Percentiles rank a stretch among this genome's conserved stretches.
Conservation (phyloP, 2,329 filamentous ascomycete species). For the Knoxdaviesia capensis region DNA sequence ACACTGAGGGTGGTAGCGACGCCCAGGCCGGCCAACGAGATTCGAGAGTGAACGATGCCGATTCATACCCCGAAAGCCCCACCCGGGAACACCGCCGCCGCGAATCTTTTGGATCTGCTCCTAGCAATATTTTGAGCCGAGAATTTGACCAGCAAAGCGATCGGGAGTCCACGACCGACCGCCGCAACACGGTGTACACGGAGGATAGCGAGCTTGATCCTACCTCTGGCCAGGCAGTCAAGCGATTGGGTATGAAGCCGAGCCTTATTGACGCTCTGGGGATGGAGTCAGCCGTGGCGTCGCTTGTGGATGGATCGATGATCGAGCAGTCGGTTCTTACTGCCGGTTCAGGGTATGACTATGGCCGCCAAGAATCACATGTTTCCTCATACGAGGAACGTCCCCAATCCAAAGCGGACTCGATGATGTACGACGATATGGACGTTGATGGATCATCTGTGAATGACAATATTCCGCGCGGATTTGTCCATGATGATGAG, state of each 20-base stretch:
- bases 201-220: constrained; percentile 38
- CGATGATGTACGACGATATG: constrained; percentile 15
- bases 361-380: constrained; percentile 11
- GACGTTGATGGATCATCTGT: constrained; percentile 5
- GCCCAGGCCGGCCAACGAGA: constrained; percentile 28
- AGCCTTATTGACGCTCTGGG: constrained; percentile 54
- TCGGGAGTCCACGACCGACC: constrained; percentile 34
- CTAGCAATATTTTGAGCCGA: constrained; percentile 23
- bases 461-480: background rate
- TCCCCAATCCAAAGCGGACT: constrained; percentile 8
- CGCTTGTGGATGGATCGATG: constrained; percentile 58
- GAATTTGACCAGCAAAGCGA: constrained; percentile 25
- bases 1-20: constrained; percentile 40
- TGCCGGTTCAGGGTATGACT: constrained; percentile 30
- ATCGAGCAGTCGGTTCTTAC: constrained; percentile 50
- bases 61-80: constrained; percentile 34
- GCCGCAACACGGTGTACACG: constrained; percentile 27
- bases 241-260: constrained; percentile 51
- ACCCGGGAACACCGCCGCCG: constrained; percentile 16
- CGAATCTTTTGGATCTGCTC: constrained; percentile 35
- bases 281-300: constrained; percentile 81
- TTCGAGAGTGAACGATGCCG: constrained; percentile 24
- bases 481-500: constrained; percentile 1
- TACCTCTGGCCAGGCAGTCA: constrained; percentile 49
- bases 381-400: too few relatives aligned